Conservation (phyloP, 2,329 filamentous ascomycete species). For the Colletotrichum sojae region DNA sequence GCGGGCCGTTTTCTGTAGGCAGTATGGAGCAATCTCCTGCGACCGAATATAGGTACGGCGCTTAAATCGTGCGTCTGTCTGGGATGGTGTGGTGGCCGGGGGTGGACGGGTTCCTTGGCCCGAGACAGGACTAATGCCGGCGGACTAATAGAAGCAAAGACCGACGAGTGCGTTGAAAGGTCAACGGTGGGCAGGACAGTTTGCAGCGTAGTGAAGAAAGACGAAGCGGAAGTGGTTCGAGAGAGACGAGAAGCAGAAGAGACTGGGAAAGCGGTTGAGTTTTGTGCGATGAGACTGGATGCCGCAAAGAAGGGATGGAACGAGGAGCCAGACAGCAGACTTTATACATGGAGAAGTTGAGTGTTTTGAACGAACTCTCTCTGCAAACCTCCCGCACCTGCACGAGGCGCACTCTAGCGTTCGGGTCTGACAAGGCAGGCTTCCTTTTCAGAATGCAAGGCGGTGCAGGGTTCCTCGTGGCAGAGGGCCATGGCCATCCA, state of each 20-base stretch:
- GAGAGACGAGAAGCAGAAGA: neutral
- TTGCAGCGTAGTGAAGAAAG: neutral
- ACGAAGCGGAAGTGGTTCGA: neutral
- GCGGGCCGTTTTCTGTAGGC: constrained; percentile 30
- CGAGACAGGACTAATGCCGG: constrained; percentile 39
- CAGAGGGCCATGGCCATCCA: constrained; percentile 2
- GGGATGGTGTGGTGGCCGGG: neutral
- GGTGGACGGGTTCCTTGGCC: constrained; percentile 8
- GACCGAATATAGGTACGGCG: constrained; percentile 38
- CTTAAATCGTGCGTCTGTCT: constrained; percentile 33
- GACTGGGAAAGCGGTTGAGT: neutral
- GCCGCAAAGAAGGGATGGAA: constrained; percentile 5
- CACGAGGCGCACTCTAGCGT: constrained; percentile 33
- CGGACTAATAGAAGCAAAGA: constrained; percentile 20
- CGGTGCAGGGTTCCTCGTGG: constrained; percentile 26
- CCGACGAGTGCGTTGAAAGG: neutral
- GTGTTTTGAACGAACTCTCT: constrained; percentile 1
- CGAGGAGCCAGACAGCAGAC: constrained; percentile 17
- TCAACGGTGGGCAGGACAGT: neutral
- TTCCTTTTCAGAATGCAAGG: constrained; percentile 37
- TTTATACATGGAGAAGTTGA: constrained; percentile 33
- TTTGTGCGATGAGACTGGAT: constrained; percentile 22
- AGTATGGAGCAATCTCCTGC: constrained; percentile 32
- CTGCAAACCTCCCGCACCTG: constrained; percentile 17
- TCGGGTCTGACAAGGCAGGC: constrained; percentile 39